These are phyloP conservation scores for Zygotorulaspora florentina DNA, from an alignment of 805 yeast genomes.

Conservation along the genomic window DNA sequence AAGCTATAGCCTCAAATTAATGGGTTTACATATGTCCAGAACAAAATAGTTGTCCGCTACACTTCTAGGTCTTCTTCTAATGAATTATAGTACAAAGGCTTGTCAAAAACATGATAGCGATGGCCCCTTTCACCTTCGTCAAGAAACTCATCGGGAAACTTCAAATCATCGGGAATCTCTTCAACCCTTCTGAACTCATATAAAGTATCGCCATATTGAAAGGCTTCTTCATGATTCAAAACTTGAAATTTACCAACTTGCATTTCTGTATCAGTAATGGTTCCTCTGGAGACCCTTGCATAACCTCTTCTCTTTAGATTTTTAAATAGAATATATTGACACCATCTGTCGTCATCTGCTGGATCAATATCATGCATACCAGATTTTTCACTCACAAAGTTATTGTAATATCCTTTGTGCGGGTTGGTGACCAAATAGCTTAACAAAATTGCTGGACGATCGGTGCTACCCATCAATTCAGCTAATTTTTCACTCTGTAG, in stretches of 20 bases:
- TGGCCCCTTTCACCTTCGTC: constrained; percentile 96
- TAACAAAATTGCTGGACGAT: constrained; percentile 78
- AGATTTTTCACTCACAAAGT: constrained; percentile 76
- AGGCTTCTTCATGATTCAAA: constrained; percentile 34
- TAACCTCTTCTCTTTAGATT: constrained; percentile 84
- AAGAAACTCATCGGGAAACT: constrained; percentile 73
- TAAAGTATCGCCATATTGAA: constrained; percentile 34
- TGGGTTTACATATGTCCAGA: neutral
- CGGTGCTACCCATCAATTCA: constrained; percentile 74
- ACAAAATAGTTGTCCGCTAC: neutral
- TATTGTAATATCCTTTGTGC: constrained; percentile 82
- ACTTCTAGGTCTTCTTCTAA: constrained; percentile 17
- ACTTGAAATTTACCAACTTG: constrained; percentile 90
- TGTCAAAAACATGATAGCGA: constrained; percentile 89
- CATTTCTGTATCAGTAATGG: constrained; percentile 94
- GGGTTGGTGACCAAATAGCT: constrained; percentile 92
- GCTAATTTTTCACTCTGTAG: constrained; percentile 75
- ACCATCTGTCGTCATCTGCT: constrained; percentile 96
- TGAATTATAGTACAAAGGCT: constrained; percentile 67
- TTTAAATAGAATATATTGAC: constrained; percentile 90
- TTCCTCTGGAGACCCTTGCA: constrained; percentile 87
- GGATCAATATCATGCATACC: constrained; percentile 94
- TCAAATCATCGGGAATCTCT: constrained; percentile 51
- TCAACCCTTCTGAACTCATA: constrained; percentile 54
- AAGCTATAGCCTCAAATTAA: neutral